These are phyloP conservation scores for Gossypium sturtianum DNA, from an alignment of 345 rosid species.

Conservation along the genomic window DNA sequence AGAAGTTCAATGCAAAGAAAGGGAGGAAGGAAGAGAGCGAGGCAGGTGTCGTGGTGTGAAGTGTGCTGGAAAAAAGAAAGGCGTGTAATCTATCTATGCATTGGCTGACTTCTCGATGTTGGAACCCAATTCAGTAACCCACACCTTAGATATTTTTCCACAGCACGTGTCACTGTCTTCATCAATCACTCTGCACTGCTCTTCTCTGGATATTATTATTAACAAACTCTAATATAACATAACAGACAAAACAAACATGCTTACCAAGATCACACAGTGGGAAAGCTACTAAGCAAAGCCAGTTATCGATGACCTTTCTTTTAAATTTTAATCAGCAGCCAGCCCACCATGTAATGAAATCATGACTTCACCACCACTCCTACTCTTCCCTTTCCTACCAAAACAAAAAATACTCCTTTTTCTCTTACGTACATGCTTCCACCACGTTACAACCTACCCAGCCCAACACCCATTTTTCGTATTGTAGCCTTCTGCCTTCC, in stretches of 20 bases:
- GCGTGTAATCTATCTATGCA: conserved; percentile 17
- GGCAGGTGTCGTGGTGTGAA: conserved; percentile 43
- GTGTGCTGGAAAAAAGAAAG: not conserved
- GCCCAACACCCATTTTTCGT: not conserved
- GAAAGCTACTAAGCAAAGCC: not conserved
- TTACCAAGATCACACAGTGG: not conserved
- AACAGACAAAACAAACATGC: not conserved
- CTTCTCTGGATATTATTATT: too few species aligned
- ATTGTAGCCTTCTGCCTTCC: not conserved
- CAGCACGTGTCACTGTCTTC: conserved; percentile 2
- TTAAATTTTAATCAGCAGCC: not conserved
- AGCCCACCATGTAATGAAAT: not conserved
- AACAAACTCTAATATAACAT: too few species aligned
- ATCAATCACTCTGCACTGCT: not conserved
- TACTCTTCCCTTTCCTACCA: not conserved
- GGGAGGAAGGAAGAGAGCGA: conserved; percentile 14
- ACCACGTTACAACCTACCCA: too few species aligned
- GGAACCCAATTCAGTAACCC: too few species aligned
- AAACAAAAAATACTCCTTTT: too few species aligned
- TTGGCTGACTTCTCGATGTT: conserved; percentile 32
- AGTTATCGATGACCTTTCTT: not conserved
- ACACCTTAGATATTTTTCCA: not conserved
- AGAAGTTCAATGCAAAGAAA: conserved; percentile 19
- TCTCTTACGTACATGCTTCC: too few species aligned
- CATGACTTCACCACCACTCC: not conserved